A percentile compares a stretch with the other conserved stretches of the same genome.
phyloP scores from a whole-genome alignment of 164 flowering plant species.

The Macadamia integrifolia region DNA sequence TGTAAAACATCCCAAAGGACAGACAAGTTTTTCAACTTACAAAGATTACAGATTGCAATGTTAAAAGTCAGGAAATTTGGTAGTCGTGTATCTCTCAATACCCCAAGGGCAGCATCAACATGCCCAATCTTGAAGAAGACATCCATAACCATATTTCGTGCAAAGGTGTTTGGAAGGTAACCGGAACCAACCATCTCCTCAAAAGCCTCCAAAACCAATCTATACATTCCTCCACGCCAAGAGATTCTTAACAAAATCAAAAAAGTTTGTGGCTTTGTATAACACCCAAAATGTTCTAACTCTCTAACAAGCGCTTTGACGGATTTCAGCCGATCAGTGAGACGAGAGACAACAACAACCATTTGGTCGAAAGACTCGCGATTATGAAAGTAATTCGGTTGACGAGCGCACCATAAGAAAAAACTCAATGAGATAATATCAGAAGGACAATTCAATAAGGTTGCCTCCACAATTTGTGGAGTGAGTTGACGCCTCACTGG shows the following conservation, averaged over 20 bases:
- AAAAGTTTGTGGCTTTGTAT: constrained; percentile 39
- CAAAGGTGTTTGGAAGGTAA: constrained; percentile 46
- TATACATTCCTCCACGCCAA: constrained; percentile 53
- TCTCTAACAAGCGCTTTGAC: constrained; percentile 36
- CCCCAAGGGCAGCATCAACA: constrained; percentile 31
- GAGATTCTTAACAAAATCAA: constrained; percentile 51
- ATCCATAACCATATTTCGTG: constrained; percentile 48
- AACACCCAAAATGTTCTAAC: constrained; percentile 41
- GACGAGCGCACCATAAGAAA: constrained; percentile 62
- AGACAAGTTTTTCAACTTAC: constrained; percentile 34
- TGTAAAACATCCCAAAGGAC: constrained; percentile 25
- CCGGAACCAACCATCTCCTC: constrained; percentile 46
- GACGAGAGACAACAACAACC: constrained; percentile 33
- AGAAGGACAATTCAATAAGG: constrained; percentile 40
- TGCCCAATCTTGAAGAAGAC: constrained; percentile 38
- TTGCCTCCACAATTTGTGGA: constrained; percentile 30
- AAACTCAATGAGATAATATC: constrained; percentile 50
- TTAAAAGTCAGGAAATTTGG: constrained; percentile 57
- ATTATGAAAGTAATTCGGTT: constrained; percentile 44
- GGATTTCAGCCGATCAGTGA: constrained; percentile 20
- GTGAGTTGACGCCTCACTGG: constrained; percentile 14
- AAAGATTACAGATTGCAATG: constrained; percentile 46
- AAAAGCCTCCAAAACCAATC: constrained; percentile 38
- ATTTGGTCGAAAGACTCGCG: constrained; percentile 27
- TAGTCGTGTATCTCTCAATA: constrained; percentile 24